A percentile compares a stretch with the other conserved stretches of the same genome.
phyloP scores from a whole-genome alignment of 768 basidiomycete genomes.

The Leucosporidium scottii region DNA sequence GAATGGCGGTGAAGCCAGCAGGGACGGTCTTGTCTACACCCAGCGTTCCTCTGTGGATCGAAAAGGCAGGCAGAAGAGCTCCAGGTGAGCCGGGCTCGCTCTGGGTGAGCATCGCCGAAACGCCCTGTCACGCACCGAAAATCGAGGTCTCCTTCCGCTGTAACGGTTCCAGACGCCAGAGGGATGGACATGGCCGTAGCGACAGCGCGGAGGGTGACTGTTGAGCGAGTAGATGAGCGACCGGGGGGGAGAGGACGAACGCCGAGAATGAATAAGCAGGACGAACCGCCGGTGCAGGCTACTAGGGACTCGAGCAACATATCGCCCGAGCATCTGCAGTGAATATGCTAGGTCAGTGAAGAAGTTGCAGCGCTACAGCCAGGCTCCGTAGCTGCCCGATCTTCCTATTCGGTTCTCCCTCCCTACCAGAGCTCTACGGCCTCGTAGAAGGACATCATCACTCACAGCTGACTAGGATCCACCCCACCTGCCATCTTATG shows the following conservation, averaged over 20 bases:
- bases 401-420: too few species aligned
- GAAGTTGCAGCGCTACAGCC: too few species aligned
- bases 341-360: too few species aligned
- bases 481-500: too few species aligned
- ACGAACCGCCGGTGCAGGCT: conserved; percentile 6
- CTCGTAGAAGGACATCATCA: too few species aligned
- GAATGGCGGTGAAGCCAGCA: conserved; percentile 7
- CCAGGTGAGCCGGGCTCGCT: too few species aligned
- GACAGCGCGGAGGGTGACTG: conserved; percentile 11
- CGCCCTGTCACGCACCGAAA: not conserved
- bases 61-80: not conserved
- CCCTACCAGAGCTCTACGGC: too few species aligned
- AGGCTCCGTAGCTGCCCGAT: too few species aligned
- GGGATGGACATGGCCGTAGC: conserved; percentile 10
- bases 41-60: not conserved
- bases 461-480: too few species aligned
- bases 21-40: conserved; percentile 11
- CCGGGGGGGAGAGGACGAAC: too few species aligned
- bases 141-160: conserved; percentile 8
- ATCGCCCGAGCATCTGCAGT: conserved; percentile 8
- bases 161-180: not conserved
- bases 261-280: accelerated
- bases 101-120: too few species aligned
- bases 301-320: conserved; percentile 14
- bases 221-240: too few species aligned